Percentiles rank a stretch among this genome's conserved stretches.
These are phyloP conservation scores for Scalesia atractyloides DNA, from an alignment of 129 eudicot genomes.

Conservation along the genomic window DNA sequence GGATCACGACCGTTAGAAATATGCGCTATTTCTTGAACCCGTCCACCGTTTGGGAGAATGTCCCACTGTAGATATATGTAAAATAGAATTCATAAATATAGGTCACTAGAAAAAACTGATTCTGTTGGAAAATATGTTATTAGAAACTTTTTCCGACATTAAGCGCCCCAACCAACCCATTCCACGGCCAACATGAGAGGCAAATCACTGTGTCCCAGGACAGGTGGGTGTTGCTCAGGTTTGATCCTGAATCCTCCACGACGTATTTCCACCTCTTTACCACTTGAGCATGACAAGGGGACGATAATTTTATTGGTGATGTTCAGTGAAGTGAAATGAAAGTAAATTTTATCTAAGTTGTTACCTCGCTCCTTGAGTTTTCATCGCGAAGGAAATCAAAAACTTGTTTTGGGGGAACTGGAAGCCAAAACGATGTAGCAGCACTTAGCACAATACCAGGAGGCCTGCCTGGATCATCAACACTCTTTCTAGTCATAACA, in stretches of 20 bases:
- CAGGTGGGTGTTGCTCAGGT: too few relatives aligned
- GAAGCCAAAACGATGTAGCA: conserved; percentile 59
- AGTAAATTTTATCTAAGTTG: neutral
- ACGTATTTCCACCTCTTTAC: too few relatives aligned
- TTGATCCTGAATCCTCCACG: too few relatives aligned
- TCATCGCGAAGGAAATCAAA: conserved; percentile 55
- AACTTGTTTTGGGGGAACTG: conserved; percentile 50
- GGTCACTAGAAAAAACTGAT: neutral
- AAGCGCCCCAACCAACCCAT: too few relatives aligned
- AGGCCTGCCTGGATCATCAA: conserved; percentile 50
- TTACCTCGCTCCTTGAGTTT: conserved; percentile 43
- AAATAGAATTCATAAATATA: neutral
- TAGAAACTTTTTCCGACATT: too few relatives aligned
- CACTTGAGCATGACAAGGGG: too few relatives aligned
- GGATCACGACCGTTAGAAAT: conserved; percentile 98
- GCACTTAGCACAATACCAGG: conserved; percentile 49
- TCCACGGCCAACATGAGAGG: too few relatives aligned
- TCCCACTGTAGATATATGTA: conserved; percentile 68
- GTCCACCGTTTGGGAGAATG: conserved; percentile 94
- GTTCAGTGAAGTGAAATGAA: neutral
- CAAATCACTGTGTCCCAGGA: too few relatives aligned
- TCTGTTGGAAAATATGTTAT: too few relatives aligned
- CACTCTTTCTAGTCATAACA: conserved; percentile 57
- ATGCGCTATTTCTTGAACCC: conserved; percentile 97
- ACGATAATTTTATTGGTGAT: too few relatives aligned